Evolutionary conservation across 1,284 basidiomycete genomes (phyloP).

Genomic region (Sphagnurus paluster): DNA sequence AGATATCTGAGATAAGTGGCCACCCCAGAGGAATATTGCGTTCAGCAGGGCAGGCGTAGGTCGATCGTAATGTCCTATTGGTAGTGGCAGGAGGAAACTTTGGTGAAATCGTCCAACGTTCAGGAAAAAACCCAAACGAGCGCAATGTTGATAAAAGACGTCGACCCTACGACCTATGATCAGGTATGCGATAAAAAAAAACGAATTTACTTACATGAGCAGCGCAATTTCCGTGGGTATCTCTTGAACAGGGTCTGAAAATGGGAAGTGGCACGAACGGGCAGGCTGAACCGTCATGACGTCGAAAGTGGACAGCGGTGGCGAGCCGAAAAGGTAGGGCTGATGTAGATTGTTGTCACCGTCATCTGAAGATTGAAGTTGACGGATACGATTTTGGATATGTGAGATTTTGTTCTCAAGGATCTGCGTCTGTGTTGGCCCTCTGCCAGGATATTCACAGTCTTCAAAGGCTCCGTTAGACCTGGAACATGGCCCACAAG

Average conservation of each 20-base stretch:
- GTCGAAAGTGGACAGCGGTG: background rate
- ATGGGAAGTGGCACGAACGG: background rate
- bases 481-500: constrained; percentile 36
- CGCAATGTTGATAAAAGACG: constrained; percentile 31
- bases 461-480: constrained; percentile 33
- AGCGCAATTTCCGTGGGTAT: constrained; percentile 13
- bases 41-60: constrained; percentile 43
- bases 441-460: constrained; percentile 38
- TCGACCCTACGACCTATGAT: constrained; percentile 25
- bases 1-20: constrained; percentile 29
- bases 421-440: constrained; percentile 35
- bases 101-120: constrained; percentile 30
- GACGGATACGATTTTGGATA: constrained; percentile 35
- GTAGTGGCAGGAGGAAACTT: constrained; percentile 25
- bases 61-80: constrained; percentile 29
- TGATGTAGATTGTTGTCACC: constrained; percentile 26
- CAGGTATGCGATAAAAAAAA: background rate
- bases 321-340: constrained; percentile 22
- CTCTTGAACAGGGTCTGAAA: constrained; percentile 6
- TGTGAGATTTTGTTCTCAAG: constrained; percentile 38
- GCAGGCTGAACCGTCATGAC: constrained; percentile 11
- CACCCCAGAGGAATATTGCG: constrained; percentile 42
- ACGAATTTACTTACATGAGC: constrained; percentile 4
- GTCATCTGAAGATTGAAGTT: constrained; percentile 29
- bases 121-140: constrained; percentile 40